Evolutionary conservation across 2,329 filamentous ascomycete genomes (phyloP).

Genomic region (Venturiaceae sp.): DNA sequence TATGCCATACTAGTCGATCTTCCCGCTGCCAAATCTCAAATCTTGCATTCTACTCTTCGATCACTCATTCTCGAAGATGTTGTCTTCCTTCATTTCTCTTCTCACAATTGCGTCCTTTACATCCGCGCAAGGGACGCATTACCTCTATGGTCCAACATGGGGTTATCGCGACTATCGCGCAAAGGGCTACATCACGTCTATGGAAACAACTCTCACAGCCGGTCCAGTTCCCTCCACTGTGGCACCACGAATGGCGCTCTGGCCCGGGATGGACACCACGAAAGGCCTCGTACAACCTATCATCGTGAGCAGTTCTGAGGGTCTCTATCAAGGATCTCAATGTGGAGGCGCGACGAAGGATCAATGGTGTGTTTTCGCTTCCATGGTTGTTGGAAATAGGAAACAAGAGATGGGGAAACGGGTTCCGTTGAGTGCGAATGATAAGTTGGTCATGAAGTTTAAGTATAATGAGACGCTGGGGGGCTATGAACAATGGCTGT

Average conservation of each 20-base stretch:
- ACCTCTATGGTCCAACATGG: conserved; percentile 4
- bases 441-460: conserved; percentile 3
- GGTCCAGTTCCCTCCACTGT: neutral
- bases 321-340: neutral
- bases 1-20: neutral
- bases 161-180: neutral
- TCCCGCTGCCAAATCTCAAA: neutral
- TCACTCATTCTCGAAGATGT: neutral
- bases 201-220: conserved; percentile 5
- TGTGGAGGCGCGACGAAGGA: neutral
- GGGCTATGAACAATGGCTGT: conserved; percentile 2
- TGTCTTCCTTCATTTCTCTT: neutral
- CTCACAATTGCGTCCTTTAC: neutral
- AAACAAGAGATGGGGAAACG: conserved; percentile 2
- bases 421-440: conserved; percentile 2
- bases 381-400: conserved; percentile 3
- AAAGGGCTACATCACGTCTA: neutral
- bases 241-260: conserved; percentile 4
- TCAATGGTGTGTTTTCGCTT: conserved; percentile 5
- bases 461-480: conserved; percentile 2
- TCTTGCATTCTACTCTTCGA: neutral
- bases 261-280: conserved; percentile 4
- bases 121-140: neutral
- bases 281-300: conserved; percentile 6
- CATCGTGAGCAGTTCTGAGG: conserved; percentile 3